Evolutionary conservation across 1,284 basidiomycete genomes (phyloP), one percentile per base, ranked within the genome.

Genomic region (Porodaedalea pini): DNA sequence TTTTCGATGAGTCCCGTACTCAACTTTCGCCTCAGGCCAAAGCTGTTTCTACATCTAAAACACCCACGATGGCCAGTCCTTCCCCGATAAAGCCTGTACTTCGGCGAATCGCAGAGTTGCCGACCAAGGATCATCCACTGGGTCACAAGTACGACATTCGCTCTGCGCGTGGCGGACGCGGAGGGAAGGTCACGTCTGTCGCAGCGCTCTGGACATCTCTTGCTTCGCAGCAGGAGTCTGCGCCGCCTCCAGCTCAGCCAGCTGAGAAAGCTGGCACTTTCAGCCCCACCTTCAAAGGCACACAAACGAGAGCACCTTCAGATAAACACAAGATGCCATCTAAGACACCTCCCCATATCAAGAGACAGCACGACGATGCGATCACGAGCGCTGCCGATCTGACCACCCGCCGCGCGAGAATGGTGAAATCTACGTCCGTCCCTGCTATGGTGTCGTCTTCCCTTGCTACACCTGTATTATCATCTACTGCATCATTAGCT

Each of bases 161-260:
- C 4, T 90, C 87, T 39, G 89, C 88, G 8, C 79, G 89, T 23
- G 89, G 90, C 2, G 90, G 90, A 1, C 74, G 78, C 51, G 90
- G 90, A 0, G 90, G 89, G 8, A 79, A 80, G 52, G 90, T 92
- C 13, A 77, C 88, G 1, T 77, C 87, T 4, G 87, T 90, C 1
- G 82, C 86, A 0, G 78, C 85, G 3, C 72, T 92, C 23, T 92
- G 89, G 88, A 80, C 85, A 2, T 71, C 80, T 29, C 78, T 76
- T 23, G 70, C 67, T 36, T 29, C 50, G 3, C 49, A 56, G 50
- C 49, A 53, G 29, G 31, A 41, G 4, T 3, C 27, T 15, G 13
- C 17, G 39, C 23, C 32, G 5, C 21, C 21, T 2, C n/a, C 34
- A 19, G 17, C 51, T 5, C 21, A 45, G 8, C n/a, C 50, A 2